Evolutionary conservation across 177 flowering plant genomes (phyloP).

Genomic region (Vitis hybrid): DNA sequence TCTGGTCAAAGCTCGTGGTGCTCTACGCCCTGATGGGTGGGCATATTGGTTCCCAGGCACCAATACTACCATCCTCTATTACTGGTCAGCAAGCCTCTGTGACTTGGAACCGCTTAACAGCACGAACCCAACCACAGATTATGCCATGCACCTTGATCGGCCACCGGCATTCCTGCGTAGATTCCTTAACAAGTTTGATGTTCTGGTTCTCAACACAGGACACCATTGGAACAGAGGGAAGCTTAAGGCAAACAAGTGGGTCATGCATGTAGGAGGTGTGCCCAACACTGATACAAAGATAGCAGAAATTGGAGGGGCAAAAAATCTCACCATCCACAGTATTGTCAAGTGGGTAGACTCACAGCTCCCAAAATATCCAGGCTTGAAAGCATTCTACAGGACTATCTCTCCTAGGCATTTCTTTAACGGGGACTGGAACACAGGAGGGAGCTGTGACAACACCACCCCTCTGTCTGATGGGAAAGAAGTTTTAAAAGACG

Average conservation of each 20-base stretch:
- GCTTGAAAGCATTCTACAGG: constrained; percentile 66
- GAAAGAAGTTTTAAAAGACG: constrained; percentile 58
- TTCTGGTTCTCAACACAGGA: constrained; percentile 80
- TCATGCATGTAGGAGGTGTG: constrained; percentile 65
- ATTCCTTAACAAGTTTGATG: constrained; percentile 53
- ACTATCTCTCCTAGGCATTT: constrained; percentile 87
- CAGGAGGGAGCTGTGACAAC: constrained; percentile 89
- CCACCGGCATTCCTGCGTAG: constrained; percentile 67
- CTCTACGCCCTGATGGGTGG: constrained; percentile 83
- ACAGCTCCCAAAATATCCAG: constrained; percentile 60
- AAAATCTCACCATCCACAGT: constrained; percentile 65
- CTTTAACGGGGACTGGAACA: constrained; percentile 86
- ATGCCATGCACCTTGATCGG: constrained; percentile 88
- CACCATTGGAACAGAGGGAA: constrained; percentile 96
- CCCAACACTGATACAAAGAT: constrained; percentile 51
- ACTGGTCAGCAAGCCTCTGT: constrained; percentile 89
- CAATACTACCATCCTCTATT: constrained; percentile 79
- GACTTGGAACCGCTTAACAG: constrained; percentile 54
- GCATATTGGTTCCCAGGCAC: constrained; percentile 68
- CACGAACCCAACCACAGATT: constrained; percentile 37
- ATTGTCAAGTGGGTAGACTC: constrained; percentile 64
- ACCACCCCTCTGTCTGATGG: constrained; percentile 57
- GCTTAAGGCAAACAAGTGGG: constrained; percentile 68
- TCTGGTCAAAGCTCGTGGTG: constrained; percentile 57
- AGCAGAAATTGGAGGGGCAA: constrained; percentile 55